Evolutionary conservation across 441 rosid genomes (phyloP), one percentile per base, ranked within the genome.

Genomic region (Geranium incanum): DNA sequence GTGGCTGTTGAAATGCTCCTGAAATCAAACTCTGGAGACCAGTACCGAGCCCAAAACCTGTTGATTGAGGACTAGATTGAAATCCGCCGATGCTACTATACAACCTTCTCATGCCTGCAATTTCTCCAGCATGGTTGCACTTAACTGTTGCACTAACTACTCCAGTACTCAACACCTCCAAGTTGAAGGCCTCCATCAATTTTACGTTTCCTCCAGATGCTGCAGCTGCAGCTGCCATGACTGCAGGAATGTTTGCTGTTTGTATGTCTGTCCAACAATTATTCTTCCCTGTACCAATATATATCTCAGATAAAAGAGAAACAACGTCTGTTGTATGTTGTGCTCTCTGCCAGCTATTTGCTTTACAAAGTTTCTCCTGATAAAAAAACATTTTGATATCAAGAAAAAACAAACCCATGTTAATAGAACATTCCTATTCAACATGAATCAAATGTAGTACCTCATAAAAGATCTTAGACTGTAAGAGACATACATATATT

Each of bases 181-280:
- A 88, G 77, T 92, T 95, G 81, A 92, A 88, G 66, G 90, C 87
- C 74, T 87, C 99, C 8, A 90, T 86, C 79, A 85, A 78, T 79
- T 91, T 90, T 81, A 91, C 74, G 83, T 88, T 88, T 74, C 94
- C 98, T 66, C 99, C 98, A 55, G 98, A 93, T 1, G 98, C 99
- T 68, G 99, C 98, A 57, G 94, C 98, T 52, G 98, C 98, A 41
- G 98, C 98, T 67, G 94, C 95, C 92, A 90, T 88, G 85, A 93
- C 98, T 50, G 98, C 92, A 75, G 99, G 99, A 79, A 95, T 84
- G 79, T 95, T 93, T 75, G 98, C 97, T 63, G 99, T 86, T 70
- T 84, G 82, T 77, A 81, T 84, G 70, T 96, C 98, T 63, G 88
- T 77, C 99, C 98, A 93, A 77, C 82, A 78, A 75, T 91, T 97